Evolutionary conservation across 495 filamentous ascomycete species (phyloP), one percentile per base, ranked within the genome.

Genomic region (Xylaria curta): DNA sequence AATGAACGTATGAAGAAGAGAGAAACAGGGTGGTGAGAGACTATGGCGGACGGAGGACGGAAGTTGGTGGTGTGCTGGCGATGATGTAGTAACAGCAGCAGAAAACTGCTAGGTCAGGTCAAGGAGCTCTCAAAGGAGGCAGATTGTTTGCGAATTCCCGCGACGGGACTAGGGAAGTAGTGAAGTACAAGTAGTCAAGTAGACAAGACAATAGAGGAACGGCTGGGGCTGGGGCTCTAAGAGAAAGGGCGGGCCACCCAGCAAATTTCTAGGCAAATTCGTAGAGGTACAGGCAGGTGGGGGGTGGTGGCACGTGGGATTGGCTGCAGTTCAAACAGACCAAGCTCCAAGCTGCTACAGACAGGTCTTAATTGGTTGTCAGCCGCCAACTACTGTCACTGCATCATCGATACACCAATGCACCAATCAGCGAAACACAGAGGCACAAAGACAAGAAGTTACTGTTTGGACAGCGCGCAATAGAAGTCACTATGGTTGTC

Each of bases 141-240:
- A 62, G 68, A 70, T 62, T 61, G 68, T 53, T 70, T 70, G 68
- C 56, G 68, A 60, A 71, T 71, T 66, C 46, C 69, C 36, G 69
- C 69, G 60, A 70, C 68, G 33, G 66, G 66, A 24, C 66, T 69
- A 69, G 38, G 10, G 2, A 42, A 42, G 38, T n/a, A 47, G 46
- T 21, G 58, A 36, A 21, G 31, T 60, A 38, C 31, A 68, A 54
- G 59, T 38, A 62, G 24, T 24, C 42, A 46, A 46, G 59, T 60
- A 61, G 49, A 21, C 12, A 60, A 60, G 49, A 42, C 28, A 60
- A 19, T 63, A 24, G 68, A 51, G 46, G 58, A 21, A 46, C 49
- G 21, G 44, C 46, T 53, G 51, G 49, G 53, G 53, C 40, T 68
- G 49, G 13, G n/a, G 24, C 12, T 9, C 6, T n/a, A 3, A 15